Evolutionary conservation across 352 stramenopile species (phyloP), one percentile per base, ranked within the genome.

Genomic region (Phytopythium chamaehyphon): DNA sequence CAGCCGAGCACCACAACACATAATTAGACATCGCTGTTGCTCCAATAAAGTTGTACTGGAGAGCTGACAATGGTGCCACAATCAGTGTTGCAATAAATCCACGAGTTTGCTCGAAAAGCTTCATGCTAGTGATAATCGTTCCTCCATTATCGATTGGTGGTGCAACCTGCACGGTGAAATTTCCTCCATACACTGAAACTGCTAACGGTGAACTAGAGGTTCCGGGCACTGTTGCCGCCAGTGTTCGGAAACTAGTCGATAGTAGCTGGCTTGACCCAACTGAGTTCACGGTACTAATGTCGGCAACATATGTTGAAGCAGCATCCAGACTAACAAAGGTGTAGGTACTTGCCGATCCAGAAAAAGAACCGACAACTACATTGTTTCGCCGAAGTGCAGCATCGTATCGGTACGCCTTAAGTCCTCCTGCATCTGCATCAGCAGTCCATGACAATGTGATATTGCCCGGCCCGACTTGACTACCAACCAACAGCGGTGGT

Each of bases 121-220:
- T 73, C 47, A 86, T 63, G 0, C n/a, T 36, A 9, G 51, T 76
- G 14, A 83, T 57, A 3, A 45, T 0, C 0, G 56, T 53, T 19
- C 79, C 79, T 31, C 79, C 79, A 1, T 70, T 76, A n/a, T 81
- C 66, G 0, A 69, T 1, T 10, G 79, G 74, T 14, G 54, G 22
- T 0, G 54, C 37, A 0, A 86, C 19, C 48, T 80, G 53, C 12
- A 88, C 51, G 5, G 74, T 88, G n/a, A 86, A 69, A 36, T 81
- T 90, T 1, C 76, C 76, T 15, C 79, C 79, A 57, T 71, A 86
- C 23, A 84, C 55, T 7, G 47, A 61, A 15, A 73, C 31, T 2
- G 59, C 58, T 1, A 70, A 24, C 0, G 76, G 76, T 6, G 47
- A 52, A 1, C 44, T 33, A 14, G 74, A 72, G 1, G 45, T 43